These are phyloP conservation scores for Starmera caribaea DNA, from an alignment of 805 yeast species.

Conservation along the genomic window DNA sequence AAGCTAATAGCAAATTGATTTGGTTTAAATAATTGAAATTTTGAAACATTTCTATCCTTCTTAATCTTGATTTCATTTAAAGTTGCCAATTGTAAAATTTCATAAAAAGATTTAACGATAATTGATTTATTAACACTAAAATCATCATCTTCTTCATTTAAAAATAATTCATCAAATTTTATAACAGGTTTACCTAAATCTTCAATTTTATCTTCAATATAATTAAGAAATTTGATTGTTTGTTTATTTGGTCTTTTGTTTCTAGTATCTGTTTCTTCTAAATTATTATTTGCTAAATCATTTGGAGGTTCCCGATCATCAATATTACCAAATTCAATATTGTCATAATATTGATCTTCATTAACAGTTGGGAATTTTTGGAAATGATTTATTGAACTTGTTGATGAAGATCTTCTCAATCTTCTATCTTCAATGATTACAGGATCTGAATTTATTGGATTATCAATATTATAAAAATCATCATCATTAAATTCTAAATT, in stretches of 20 bases:
- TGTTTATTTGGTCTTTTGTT: slow-evolving; percentile 4
- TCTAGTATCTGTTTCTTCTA: slow-evolving; percentile 2
- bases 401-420: slow-evolving; percentile 8
- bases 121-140: slow-evolving; percentile 4
- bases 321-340: slow-evolving; percentile 1
- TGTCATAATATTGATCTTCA: background rate
- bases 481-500: slow-evolving; percentile 8
- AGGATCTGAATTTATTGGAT: background rate
- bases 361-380: slow-evolving; percentile 7
- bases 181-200: slow-evolving; percentile 4
- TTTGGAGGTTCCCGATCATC: background rate
- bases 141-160: background rate
- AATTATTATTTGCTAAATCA: background rate
- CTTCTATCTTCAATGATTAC: slow-evolving; percentile 1
- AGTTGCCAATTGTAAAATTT: slow-evolving; percentile 17
- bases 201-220: slow-evolving; percentile 9
- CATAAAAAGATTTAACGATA: slow-evolving; percentile 18
- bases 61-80: slow-evolving; percentile 8
- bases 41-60: background rate
- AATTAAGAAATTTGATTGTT: slow-evolving; percentile 13
- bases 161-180: slow-evolving; percentile 11
- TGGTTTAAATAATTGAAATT: background rate
- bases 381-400: slow-evolving; percentile 3
- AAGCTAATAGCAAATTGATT: no score
- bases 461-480: slow-evolving; percentile 1